Evolutionary conservation across 2,329 filamentous ascomycete genomes (phyloP).

Genomic region (Tolypocladium nubicola): DNA sequence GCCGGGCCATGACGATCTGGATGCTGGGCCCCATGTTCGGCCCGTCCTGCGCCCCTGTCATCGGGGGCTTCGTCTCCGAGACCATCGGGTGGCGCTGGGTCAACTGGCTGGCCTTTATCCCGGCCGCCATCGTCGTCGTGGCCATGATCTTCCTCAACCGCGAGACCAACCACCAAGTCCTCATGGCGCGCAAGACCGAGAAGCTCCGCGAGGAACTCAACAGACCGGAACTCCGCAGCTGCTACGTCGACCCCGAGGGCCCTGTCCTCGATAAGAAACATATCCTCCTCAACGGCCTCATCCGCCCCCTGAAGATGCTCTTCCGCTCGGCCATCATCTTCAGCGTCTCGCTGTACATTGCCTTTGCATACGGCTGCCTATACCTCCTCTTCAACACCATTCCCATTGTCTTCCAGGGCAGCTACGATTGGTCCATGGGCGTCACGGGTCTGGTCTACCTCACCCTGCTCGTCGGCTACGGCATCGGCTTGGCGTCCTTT

Average conservation of each 20-base stretch:
- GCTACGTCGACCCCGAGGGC: conserved; percentile 28
- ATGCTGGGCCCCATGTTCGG: conserved; percentile 49
- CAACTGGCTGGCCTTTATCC: conserved; percentile 42
- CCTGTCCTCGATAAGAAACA: conserved; percentile 11
- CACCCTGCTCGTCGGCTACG: conserved; percentile 31
- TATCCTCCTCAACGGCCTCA: conserved; percentile 35
- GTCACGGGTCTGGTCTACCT: conserved; percentile 39
- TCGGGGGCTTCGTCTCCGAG: conserved; percentile 38
- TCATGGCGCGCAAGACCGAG: conserved; percentile 37
- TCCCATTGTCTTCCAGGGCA: conserved; percentile 35
- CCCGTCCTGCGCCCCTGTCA: conserved; percentile 34
- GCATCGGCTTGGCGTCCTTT: conserved; percentile 28
- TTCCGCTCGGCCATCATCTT: conserved; percentile 36
- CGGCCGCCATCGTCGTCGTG: conserved; percentile 13
- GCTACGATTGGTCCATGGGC: conserved; percentile 35
- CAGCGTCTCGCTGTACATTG: conserved; percentile 35
- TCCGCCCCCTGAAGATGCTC: conserved; percentile 41
- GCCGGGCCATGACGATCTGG: conserved; percentile 39
- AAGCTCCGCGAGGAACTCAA: conserved; percentile 32
- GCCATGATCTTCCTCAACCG: conserved; percentile 25
- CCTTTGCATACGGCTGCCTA: conserved; percentile 40
- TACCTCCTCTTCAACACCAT: conserved; percentile 46
- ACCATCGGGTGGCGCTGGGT: conserved; percentile 42
- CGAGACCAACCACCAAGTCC: conserved; percentile 29
- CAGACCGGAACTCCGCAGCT: conserved; percentile 30